These are phyloP conservation scores for Colletotrichum sidae DNA, from an alignment of 2,329 filamentous ascomycete species.

Conservation along the genomic window DNA sequence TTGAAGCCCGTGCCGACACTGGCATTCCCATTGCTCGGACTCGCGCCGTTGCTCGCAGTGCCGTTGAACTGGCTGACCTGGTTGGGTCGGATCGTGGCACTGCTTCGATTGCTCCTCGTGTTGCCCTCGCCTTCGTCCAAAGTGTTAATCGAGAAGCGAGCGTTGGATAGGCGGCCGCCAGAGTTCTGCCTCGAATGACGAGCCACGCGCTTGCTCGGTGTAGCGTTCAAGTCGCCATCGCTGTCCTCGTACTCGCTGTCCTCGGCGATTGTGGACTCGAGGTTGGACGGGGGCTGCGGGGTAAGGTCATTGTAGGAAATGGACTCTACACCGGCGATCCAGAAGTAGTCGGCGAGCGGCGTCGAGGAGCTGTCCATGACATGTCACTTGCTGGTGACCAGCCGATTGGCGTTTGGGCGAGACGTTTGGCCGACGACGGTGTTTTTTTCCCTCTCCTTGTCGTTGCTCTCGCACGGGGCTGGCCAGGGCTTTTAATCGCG, in stretches of 20 bases:
- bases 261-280: constrained; percentile 72
- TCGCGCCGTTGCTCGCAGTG: constrained; percentile 26
- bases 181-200: constrained; percentile 73
- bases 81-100: constrained; percentile 69
- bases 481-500: constrained; percentile 35
- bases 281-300: constrained; percentile 51
- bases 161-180: constrained; percentile 67
- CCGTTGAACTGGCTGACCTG: constrained; percentile 42
- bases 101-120: constrained; percentile 73
- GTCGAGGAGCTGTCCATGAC: constrained; percentile 72
- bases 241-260: constrained; percentile 68
- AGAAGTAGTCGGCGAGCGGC: constrained; percentile 80
- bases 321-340: constrained; percentile 78
- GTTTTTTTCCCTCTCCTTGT: constrained; percentile 31
- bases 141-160: constrained; percentile 64
- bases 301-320: constrained; percentile 70
- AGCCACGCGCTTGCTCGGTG: constrained; percentile 51
- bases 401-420: constrained; percentile 33
- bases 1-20: constrained; percentile 41
- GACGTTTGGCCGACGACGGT: constrained; percentile 33
- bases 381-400: constrained; percentile 49
- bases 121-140: constrained; percentile 70
- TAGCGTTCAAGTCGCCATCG: constrained; percentile 45
- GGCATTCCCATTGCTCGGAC: constrained; percentile 35
- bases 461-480: constrained; percentile 34